Evolutionary conservation across 768 basidiomycete species (phyloP), one percentile per base, ranked within the genome.

Genomic region (Mycena indigotica): DNA sequence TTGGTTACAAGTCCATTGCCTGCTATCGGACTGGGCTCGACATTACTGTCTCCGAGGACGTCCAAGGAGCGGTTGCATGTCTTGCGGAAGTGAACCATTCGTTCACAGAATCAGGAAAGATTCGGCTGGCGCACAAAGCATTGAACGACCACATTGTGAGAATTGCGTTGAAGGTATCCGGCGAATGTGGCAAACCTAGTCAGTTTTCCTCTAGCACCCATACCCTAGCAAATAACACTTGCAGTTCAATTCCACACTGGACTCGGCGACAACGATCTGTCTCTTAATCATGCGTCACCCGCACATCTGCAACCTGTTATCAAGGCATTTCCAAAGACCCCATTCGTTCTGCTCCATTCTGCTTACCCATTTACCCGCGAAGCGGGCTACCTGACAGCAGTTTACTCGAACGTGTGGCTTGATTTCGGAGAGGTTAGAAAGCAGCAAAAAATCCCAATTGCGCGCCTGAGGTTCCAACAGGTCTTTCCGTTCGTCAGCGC

Each of bases 231-330:
- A 49, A 35, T 28, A 55, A n/a, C 28, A 13, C 40, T 28, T 35
- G 16, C 52, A 92, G 91, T 93, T 21, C 90, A 93, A 74, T 92
- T 92, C 69, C 91, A 93, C 65, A 91, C 88, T 6, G 91, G 91
- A 28, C 77, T 92, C 1, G 91, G 91, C 4, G 90, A 93, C 63
- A 83, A 80, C 56, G 88, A 92, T 53, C 82, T 93, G 49, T 77
- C 71, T 24, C 73, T 91, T 29, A 63, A 73, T 19, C 77, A 74
- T 5, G 77, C 87, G 1, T 86, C 85, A 3, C 89, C 91, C 1
- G 75, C 88, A 8, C 79, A 83, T 50, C 71, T 93, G 66, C 89
- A 92, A 65, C 76, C 84, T 3, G 68, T 89, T 58, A 88, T 92
- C 66, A 81, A 82, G 59, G 81, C 80, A 6, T 86, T 79, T 60